Percentiles rank a stretch among this genome's conserved stretches.
Evolutionary conservation across 116 monocot species (phyloP).

Genomic region (Papilionanthe hybrid): DNA sequence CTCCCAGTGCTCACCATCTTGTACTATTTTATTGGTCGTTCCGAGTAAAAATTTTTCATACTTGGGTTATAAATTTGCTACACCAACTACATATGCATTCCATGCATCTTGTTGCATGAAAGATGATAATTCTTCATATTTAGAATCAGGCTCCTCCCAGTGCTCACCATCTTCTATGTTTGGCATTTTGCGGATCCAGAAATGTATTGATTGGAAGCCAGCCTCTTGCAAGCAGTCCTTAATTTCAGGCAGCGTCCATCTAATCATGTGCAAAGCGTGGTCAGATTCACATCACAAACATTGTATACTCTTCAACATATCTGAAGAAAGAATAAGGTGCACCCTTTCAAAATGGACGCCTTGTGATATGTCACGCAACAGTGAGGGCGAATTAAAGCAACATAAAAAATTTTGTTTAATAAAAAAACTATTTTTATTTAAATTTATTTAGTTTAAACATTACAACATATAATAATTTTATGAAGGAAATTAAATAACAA

Average conservation of each 20-base stretch:
- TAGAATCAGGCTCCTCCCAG: constrained; percentile 45
- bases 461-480: too few relatives aligned
- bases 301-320: too few relatives aligned
- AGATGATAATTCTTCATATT: constrained; percentile 58
- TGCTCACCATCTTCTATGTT: constrained; percentile 35
- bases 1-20: too few relatives aligned
- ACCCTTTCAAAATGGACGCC: too few relatives aligned
- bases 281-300: neutral
- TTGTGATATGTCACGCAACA: too few relatives aligned
- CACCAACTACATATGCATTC: constrained; percentile 87
- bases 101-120: constrained; percentile 83
- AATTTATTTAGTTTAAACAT: too few relatives aligned
- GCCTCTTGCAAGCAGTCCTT: constrained; percentile 88
- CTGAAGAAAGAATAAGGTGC: too few relatives aligned
- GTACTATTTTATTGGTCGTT: too few relatives aligned
- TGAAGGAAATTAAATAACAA: too few relatives aligned
- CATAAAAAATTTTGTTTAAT: too few relatives aligned
- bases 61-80: constrained; percentile 28
- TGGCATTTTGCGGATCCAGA: constrained; percentile 94
- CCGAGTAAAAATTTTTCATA: neutral
- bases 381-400: too few relatives aligned
- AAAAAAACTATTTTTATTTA: too few relatives aligned
- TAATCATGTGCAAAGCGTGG: constrained; percentile 13
- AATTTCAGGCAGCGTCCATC: constrained; percentile 92
- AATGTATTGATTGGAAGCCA: constrained; percentile 70